These are phyloP conservation scores for Xanthoceras sorbifolium DNA, from an alignment of 345 rosid species.

Conservation along the genomic window DNA sequence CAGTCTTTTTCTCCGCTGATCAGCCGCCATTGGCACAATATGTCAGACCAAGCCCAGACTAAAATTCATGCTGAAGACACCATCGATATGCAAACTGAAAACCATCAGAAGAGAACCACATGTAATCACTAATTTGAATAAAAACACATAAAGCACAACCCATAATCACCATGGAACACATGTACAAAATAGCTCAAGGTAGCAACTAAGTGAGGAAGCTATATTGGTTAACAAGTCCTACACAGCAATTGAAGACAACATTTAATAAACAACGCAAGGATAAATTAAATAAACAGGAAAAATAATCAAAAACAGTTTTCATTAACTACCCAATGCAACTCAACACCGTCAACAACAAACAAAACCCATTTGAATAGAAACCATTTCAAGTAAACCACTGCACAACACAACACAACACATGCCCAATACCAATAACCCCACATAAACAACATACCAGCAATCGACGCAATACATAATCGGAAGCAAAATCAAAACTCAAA, in stretches of 20 bases:
- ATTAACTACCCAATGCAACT: not conserved
- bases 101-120: not conserved
- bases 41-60: conserved; percentile 28
- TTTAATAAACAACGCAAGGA: not conserved
- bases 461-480: not conserved
- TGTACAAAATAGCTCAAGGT: not conserved
- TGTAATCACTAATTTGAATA: not conserved
- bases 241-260: not conserved
- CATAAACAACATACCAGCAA: not conserved
- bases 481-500: not conserved
- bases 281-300: not conserved
- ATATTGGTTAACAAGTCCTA: not conserved
- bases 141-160: conserved; percentile 1
- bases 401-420: not conserved
- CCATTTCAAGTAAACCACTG: not conserved
- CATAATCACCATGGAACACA: not conserved
- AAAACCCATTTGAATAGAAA: not conserved
- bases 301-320: not conserved
- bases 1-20: conserved; percentile 75
- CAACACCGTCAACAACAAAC: not conserved
- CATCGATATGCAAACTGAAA: not conserved
- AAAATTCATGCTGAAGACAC: conserved; percentile 12
- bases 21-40: conserved; percentile 69
- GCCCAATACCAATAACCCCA: conserved; percentile 1
- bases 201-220: not conserved